Conservation (phyloP, 2,329 filamentous ascomycete species). For the Plenodomus tracheiphilus region DNA sequence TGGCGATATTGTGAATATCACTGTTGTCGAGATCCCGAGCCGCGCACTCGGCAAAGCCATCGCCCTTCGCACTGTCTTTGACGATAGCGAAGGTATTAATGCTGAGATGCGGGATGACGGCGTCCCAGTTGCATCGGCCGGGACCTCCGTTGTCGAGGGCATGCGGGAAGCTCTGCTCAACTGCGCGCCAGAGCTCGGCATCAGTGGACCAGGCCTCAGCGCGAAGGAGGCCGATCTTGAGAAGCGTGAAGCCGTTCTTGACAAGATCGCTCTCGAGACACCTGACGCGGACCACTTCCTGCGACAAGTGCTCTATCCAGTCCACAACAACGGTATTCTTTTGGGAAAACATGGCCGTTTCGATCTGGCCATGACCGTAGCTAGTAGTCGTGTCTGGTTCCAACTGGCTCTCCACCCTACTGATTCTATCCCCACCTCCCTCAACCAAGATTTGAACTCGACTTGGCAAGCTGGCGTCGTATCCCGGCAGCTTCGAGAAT, state of each 20-base stretch:
- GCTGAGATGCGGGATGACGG: constrained; percentile 97
- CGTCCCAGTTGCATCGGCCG: constrained; percentile 71
- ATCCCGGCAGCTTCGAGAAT: constrained; percentile 88
- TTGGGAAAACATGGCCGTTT: constrained; percentile 78
- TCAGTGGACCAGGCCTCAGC: constrained; percentile 67
- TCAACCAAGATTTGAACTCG: constrained; percentile 74
- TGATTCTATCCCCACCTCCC: constrained; percentile 75
- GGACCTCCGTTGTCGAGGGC: constrained; percentile 82
- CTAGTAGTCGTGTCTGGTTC: constrained; percentile 91
- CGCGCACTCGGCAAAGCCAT: constrained; percentile 82
- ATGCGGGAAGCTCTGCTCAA: constrained; percentile 81
- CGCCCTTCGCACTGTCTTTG: constrained; percentile 88
- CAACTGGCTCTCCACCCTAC: constrained; percentile 90
- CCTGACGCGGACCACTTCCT: constrained; percentile 84
- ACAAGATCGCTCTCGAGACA: constrained; percentile 81
- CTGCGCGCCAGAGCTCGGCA: constrained; percentile 77
- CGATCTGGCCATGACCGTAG: constrained; percentile 73
- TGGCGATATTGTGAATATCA: constrained; percentile 85
- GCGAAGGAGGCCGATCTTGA: constrained; percentile 80
- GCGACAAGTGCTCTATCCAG: constrained; percentile 77
- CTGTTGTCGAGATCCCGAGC: constrained; percentile 82
- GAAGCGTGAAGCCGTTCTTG: constrained; percentile 78
- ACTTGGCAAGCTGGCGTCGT: constrained; percentile 93
- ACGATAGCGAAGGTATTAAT: constrained; percentile 91
- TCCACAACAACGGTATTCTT: constrained; percentile 75